Evolutionary conservation across 2,329 filamentous ascomycete genomes (phyloP), one percentile per base, ranked within the genome.

Genomic region (Elsinoe batatas): DNA sequence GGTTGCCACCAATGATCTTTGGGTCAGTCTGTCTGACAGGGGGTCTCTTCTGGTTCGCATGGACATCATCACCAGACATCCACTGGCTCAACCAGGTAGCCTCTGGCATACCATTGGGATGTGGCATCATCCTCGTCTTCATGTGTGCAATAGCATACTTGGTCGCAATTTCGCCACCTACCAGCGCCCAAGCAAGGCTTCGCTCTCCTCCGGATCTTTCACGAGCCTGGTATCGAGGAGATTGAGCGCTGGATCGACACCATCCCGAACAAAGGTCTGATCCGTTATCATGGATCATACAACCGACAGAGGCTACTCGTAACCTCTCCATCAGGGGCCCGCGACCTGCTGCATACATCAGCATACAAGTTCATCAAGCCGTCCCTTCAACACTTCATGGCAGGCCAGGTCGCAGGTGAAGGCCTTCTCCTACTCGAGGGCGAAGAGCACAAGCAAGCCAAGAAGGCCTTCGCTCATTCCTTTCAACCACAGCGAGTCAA

Each of bases 21-120:
- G 79, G 76, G 2, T 71, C 75, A 4, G 57, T 79, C 12, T 67
- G 78, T 3, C 64, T 75, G 1, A 72, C 74, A 1, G 66, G 70
- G 7, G 73, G 75, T 1, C 64, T 80, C 20, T 77, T 79, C 59
- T 76, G 74, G 75, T 79, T 79, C 58, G 74, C 71, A 0, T 79
- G 75, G 76, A 46, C 43, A 12, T 17, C 20, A 12, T 47, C 68
- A 66, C 65, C 67, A 3, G 68, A 71, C 56, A 7, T 69, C 69
- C 57, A 74, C 72, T 73, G 70, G 69, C 69, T 72, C 10, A 67
- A 68, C 1, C 72, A 74, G 57, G 69, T 74, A 20, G 57, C 74
- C 2, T 65, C 70, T 1, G 70, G 72, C 4, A 64, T 70, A 5
- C 68, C 68, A 7, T 73, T 74, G 40, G 74, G 74, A 8, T 37